phyloP scores from a whole-genome alignment of 2,329 filamentous ascomycete species.

The Emericellopsis cladophorae region DNA sequence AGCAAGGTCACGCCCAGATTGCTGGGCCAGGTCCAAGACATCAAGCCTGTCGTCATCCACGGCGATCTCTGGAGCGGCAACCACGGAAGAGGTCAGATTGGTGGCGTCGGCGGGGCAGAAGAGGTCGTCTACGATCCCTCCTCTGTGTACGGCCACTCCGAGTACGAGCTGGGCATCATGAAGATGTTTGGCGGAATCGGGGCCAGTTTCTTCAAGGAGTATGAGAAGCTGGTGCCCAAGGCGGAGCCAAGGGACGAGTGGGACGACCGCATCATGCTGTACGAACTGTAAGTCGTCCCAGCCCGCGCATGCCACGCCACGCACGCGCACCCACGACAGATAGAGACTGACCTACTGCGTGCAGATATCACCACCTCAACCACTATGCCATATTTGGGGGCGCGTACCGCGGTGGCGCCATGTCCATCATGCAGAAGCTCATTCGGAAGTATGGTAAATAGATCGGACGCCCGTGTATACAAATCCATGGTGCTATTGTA shows the following conservation, averaged over 20 bases:
- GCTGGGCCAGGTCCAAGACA: conserved; percentile 54
- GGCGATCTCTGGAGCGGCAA: conserved; percentile 95
- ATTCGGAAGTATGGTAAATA: conserved; percentile 54
- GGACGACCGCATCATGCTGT: conserved; percentile 68
- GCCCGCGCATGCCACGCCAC: too few relatives aligned
- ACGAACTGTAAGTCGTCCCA: conserved; percentile 56
- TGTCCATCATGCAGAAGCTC: conserved; percentile 67
- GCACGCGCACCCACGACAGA: too few relatives aligned
- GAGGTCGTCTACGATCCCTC: conserved; percentile 77
- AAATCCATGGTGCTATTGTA: conserved; percentile 2
- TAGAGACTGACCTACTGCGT: conserved; percentile 5
- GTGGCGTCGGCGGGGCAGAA: conserved; percentile 39
- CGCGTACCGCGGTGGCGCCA: conserved; percentile 62
- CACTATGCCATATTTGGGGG: conserved; percentile 78
- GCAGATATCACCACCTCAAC: conserved; percentile 79
- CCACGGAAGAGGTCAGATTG: conserved; percentile 53
- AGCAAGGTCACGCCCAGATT: conserved; percentile 58
- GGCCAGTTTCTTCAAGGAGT: conserved; percentile 59
- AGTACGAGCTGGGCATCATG: conserved; percentile 93
- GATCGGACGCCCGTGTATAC: neutral
- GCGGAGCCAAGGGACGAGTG: conserved; percentile 73
- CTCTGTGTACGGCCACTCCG: conserved; percentile 71
- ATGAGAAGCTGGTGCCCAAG: conserved; percentile 62
- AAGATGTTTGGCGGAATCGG: conserved; percentile 90
- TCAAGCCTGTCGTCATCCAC: conserved; percentile 73